Percentiles rank a stretch among this genome's conserved stretches.
phyloP scores from a whole-genome alignment of 164 flowering plant species.

The Macadamia integrifolia region DNA sequence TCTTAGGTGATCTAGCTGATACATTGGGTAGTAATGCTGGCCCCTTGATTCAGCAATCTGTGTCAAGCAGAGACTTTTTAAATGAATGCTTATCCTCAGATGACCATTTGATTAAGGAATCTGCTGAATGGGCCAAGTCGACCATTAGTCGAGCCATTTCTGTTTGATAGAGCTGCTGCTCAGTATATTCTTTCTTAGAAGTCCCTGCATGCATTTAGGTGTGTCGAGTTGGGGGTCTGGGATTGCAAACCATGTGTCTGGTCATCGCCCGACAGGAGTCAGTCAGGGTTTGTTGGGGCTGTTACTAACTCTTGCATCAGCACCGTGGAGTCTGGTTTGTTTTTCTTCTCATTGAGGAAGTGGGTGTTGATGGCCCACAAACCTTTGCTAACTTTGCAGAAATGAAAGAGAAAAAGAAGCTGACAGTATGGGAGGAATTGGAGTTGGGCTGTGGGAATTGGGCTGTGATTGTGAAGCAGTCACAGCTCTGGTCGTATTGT shows the following conservation, averaged over 20 bases:
- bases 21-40: constrained; percentile 66
- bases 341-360: constrained; percentile 8
- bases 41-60: constrained; percentile 58
- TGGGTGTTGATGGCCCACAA: constrained; percentile 8
- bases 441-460: not conserved
- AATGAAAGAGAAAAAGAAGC: not conserved
- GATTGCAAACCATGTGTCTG: constrained; percentile 38
- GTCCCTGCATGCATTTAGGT: constrained; percentile 55
- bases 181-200: constrained; percentile 27
- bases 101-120: constrained; percentile 68
- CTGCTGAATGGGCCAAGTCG: constrained; percentile 78
- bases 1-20: constrained; percentile 77
- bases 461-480: constrained; percentile 5
- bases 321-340: constrained; percentile 22
- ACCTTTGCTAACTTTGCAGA: constrained; percentile 16
- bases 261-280: constrained; percentile 35
- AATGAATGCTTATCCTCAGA: constrained; percentile 73
- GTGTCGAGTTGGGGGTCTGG: constrained; percentile 33
- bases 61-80: constrained; percentile 62
- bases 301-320: constrained; percentile 33
- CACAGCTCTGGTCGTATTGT: not conserved
- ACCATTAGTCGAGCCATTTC: constrained; percentile 62
- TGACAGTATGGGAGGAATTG: not conserved
- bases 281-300: constrained; percentile 20
- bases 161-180: constrained; percentile 33